A percentile compares a stretch with the other conserved stretches of the same genome.
phyloP scores from a whole-genome alignment of 2,329 filamentous ascomycete species.

The Pseudogymnoascus verrucosus region DNA sequence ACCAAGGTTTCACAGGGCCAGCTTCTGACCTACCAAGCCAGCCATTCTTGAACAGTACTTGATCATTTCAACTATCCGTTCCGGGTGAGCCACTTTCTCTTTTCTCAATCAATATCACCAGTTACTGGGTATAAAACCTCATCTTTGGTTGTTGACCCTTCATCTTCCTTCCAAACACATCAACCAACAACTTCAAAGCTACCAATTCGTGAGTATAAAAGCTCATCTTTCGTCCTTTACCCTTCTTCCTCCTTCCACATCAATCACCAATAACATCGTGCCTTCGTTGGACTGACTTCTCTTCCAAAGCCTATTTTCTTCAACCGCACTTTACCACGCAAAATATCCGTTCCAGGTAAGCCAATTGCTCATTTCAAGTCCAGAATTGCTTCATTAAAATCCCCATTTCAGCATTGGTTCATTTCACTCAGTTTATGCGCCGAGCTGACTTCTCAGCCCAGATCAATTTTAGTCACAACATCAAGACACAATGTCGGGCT shows the following conservation, averaged over 20 bases:
- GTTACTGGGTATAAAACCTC: background rate
- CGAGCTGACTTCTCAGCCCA: background rate
- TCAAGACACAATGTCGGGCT: background rate
- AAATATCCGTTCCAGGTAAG: background rate
- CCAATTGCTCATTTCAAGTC: background rate
- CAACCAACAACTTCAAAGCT: background rate
- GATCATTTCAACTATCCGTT: background rate
- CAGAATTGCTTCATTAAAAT: background rate
- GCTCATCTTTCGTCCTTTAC: background rate
- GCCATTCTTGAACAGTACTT: background rate
- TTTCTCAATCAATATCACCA: background rate
- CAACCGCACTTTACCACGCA: background rate
- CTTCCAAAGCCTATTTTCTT: background rate
- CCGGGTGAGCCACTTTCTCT: background rate
- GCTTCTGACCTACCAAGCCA: background rate
- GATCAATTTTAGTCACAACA: background rate
- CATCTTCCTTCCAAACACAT: background rate
- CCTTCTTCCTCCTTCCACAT: background rate
- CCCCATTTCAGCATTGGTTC: background rate
- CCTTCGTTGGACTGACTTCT: background rate
- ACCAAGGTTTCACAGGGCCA: background rate
- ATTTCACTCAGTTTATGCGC: background rate
- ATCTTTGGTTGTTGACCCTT: background rate
- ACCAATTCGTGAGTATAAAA: background rate
- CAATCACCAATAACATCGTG: background rate